phyloP scores from a whole-genome alignment of 2,329 filamentous ascomycete genomes.

The Trichoderma citrinoviride region DNA sequence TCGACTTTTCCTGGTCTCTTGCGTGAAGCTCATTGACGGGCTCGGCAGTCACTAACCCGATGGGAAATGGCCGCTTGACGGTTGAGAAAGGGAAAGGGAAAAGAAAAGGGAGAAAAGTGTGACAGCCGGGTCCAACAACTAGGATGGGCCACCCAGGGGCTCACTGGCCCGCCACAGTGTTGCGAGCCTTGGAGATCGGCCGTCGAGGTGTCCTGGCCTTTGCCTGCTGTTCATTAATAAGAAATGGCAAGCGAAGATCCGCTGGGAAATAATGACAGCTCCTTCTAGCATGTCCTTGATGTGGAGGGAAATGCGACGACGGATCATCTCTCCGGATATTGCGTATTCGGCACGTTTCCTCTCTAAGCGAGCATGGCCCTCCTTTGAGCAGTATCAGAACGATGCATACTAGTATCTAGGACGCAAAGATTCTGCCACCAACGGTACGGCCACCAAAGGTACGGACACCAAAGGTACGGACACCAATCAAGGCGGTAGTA shows the following conservation, averaged over 20 bases:
- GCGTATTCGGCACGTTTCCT: background rate
- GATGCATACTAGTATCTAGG: background rate
- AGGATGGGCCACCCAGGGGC: background rate
- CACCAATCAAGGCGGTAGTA: background rate
- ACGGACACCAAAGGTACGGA: background rate
- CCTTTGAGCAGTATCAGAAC: background rate
- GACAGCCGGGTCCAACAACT: constrained; percentile 3
- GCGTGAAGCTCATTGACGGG: background rate
- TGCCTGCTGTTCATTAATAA: background rate
- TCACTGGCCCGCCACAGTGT: background rate
- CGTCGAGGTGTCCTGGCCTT: background rate
- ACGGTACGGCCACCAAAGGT: background rate
- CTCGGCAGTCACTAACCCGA: background rate
- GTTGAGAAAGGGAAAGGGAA: background rate
- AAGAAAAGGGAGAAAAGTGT: background rate
- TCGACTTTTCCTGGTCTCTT: background rate
- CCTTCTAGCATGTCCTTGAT: background rate
- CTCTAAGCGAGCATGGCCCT: background rate
- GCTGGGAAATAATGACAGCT: background rate
- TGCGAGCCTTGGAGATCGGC: constrained; percentile 7
- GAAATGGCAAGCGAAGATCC: constrained; percentile 11
- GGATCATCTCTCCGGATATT: background rate
- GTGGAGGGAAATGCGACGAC: background rate
- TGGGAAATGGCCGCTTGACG: background rate
- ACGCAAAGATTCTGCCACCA: background rate